Conservation (phyloP, 2,329 filamentous ascomycete species). For the Rhinocladiella mackenziei region DNA sequence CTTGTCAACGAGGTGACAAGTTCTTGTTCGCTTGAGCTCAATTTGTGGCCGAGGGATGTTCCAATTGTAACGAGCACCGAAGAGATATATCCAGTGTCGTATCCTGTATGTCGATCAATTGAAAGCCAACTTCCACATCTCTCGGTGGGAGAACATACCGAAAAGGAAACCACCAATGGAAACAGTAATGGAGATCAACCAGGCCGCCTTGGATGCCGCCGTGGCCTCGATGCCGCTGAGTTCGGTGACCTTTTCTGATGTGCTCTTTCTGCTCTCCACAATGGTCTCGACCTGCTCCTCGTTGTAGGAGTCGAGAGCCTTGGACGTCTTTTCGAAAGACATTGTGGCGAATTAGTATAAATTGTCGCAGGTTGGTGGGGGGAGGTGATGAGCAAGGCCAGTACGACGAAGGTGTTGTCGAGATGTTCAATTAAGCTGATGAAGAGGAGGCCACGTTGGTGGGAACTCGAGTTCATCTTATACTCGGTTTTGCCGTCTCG, state of each 20-base stretch:
- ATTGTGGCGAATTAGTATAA: too few relatives aligned
- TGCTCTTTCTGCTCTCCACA: conserved; percentile 1
- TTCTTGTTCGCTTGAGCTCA: conserved; percentile 52
- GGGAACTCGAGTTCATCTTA: too few relatives aligned
- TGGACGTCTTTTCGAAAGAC: too few relatives aligned
- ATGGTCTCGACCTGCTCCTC: conserved; percentile 32
- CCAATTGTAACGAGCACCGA: conserved; percentile 55
- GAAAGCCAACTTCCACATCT: not conserved
- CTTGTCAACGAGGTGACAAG: conserved; percentile 57
- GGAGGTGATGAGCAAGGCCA: too few relatives aligned
- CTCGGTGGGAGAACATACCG: conserved; percentile 34
- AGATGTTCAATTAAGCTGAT: too few relatives aligned
- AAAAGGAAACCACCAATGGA: conserved; percentile 58
- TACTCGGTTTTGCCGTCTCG: too few relatives aligned
- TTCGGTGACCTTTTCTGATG: conserved; percentile 17
- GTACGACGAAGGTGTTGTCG: too few relatives aligned
- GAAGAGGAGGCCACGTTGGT: too few relatives aligned
- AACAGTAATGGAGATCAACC: conserved; percentile 53
- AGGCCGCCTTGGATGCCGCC: conserved; percentile 48
- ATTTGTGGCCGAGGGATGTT: conserved; percentile 48
- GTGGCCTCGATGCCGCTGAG: conserved; percentile 37
- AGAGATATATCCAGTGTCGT: conserved; percentile 60
- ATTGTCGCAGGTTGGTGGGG: too few relatives aligned
- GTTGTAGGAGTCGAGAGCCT: too few relatives aligned
- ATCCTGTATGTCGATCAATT: conserved; percentile 30